Evolutionary conservation across 108 stramenopile genomes (phyloP).

Genomic region (Cyclotella choctawhatcheeana): DNA sequence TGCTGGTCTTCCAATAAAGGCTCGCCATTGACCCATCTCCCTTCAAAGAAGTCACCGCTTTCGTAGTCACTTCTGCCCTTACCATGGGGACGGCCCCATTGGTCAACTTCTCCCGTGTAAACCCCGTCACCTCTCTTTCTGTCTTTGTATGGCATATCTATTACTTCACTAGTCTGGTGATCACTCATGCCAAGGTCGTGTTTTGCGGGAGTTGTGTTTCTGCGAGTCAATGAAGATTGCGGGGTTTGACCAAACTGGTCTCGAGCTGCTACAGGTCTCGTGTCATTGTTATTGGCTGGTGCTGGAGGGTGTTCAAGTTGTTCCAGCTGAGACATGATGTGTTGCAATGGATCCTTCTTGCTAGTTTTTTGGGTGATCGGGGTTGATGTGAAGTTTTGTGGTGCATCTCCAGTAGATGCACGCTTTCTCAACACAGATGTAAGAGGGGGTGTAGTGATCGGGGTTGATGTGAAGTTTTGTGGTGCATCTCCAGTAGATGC

Average conservation of each 20-base stretch:
- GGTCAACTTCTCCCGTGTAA: conserved; percentile 23
- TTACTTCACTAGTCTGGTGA: background rate
- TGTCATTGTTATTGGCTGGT: background rate
- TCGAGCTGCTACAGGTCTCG: background rate
- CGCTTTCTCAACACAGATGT: background rate
- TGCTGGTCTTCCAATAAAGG: background rate
- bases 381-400: background rate
- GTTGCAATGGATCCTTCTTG: conserved; percentile 2
- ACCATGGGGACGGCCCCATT: conserved; percentile 24
- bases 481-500: background rate
- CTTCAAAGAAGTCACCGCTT: conserved; percentile 3
- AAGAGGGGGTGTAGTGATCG: background rate
- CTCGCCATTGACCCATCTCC: conserved; percentile 21
- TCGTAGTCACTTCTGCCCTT: conserved; percentile 16
- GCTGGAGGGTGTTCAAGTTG: background rate
- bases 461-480: background rate
- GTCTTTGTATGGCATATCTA: conserved; percentile 8
- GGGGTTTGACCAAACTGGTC: background rate
- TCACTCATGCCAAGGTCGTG: background rate
- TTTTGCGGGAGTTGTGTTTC: background rate
- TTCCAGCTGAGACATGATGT: background rate
- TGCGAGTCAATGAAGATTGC: background rate
- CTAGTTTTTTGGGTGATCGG: background rate
- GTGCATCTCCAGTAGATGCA: background rate
- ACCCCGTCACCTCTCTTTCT: conserved; percentile 2